Evolutionary conservation across 2,329 filamentous ascomycete genomes (phyloP), one percentile per base, ranked within the genome.

Genomic region (Pestalotiopsis sp.): DNA sequence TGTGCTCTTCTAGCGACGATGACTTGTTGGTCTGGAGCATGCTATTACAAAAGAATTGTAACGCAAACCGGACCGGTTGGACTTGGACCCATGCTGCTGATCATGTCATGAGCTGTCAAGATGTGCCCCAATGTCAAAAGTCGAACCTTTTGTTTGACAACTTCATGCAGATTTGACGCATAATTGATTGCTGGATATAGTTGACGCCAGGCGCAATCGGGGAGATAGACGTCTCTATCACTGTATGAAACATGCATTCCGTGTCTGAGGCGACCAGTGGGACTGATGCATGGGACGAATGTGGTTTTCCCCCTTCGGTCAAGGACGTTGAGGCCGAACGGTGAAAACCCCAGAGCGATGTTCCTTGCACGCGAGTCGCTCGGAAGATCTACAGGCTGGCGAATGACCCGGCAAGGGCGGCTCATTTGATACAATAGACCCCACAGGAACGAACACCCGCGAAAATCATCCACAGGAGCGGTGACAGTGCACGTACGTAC

Each of bases 401-500:
- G 70, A 69, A 69, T 11, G 59, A 67, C 67, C 70, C 71, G 72
- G 72, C 72, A 74, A 72, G 68, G 68, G 72, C 70, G 71, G 72
- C 70, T 73, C 70, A 71, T 69, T 70, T 76, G 72, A 77, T 73
- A 73, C 72, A 71, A 73, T 59, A 57, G 31, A 31, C n/a, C 45
- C 63, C 63, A 65, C 63, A 57, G 36, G 59, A 12, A 27, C 12
- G 36, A 31, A 31, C 27, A 31, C 27, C 27, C 25, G 31, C 31
- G 27, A 61, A 31, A 52, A 52, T 52, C n/a, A 17, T 61, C 36
- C 59, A 39, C 25, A 27, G 9, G 59, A 61, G 31, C 59, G 36
- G 31, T 61, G 25, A 36, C 27, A 27, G 57, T 59, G 57, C 57
- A 39, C 59, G 56, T 25, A 25, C 31, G 38, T 36, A 38, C 20